These are phyloP conservation scores for Bolboschoenus planiculmis DNA, from an alignment of 176 grass and related monocot genomes.

Conservation along the genomic window DNA sequence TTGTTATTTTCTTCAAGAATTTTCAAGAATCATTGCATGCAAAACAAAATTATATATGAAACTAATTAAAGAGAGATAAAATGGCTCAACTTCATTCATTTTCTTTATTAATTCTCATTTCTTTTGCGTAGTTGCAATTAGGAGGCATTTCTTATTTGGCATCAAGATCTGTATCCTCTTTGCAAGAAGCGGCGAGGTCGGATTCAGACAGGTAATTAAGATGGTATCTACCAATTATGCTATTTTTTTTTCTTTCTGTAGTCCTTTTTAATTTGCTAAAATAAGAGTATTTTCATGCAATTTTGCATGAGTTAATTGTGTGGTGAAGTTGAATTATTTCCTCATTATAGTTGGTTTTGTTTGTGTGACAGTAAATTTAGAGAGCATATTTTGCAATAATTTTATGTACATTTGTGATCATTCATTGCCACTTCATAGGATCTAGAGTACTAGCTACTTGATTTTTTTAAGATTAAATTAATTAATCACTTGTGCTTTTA, in stretches of 20 bases:
- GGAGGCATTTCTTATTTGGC: neutral
- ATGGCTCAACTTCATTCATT: neutral
- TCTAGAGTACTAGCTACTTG: neutral
- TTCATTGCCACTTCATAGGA: neutral
- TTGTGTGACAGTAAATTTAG: neutral
- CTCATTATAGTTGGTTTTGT: neutral
- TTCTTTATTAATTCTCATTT: neutral
- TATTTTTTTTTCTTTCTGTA: neutral
- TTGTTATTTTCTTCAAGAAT: neutral
- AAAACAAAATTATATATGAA: neutral
- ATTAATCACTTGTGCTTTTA: neutral
- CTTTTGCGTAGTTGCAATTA: conserved; percentile 17
- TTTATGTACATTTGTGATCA: neutral
- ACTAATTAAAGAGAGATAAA: neutral
- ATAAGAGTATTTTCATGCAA: neutral
- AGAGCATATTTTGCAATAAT: neutral
- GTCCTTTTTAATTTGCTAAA: neutral
- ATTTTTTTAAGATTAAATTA: neutral
- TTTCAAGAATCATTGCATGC: neutral
- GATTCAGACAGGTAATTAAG: conserved; percentile 11
- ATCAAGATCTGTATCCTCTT: conserved; percentile 16
- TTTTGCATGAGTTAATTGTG: neutral
- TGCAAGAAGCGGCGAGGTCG: conserved; percentile 7
- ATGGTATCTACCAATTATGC: neutral
- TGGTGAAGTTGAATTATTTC: conserved; percentile 4